Percentiles rank a stretch among this genome's conserved stretches.
phyloP scores from a whole-genome alignment of 2,329 filamentous ascomycete species.

The Zarea fungicola region DNA sequence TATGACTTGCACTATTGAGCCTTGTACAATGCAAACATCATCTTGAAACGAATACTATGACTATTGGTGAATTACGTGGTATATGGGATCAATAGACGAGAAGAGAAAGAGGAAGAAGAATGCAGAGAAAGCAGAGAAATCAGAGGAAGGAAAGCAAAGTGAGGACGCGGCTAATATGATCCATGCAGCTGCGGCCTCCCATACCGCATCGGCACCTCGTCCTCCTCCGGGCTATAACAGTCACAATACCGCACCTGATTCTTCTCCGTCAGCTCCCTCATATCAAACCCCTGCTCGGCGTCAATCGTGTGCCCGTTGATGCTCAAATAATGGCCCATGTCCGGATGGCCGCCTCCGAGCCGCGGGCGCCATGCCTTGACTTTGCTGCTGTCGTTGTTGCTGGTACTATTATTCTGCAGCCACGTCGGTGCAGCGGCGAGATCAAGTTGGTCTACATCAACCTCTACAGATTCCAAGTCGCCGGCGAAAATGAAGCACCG shows the following conservation, averaged over 20 bases:
- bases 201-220: not conserved
- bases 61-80: no score
- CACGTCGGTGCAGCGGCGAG: no score
- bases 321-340: conserved; percentile 3
- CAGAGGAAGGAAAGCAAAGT: no score
- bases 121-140: no score
- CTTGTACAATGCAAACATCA: not conserved
- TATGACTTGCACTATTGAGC: not conserved
- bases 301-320: conserved; percentile 1
- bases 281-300: not conserved
- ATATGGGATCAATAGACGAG: no score
- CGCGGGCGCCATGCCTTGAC: no score
- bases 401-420: no score
- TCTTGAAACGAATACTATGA: no score
- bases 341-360: not conserved
- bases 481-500: conserved; percentile 6
- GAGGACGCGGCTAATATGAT: no score
- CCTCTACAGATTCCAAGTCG: not conserved
- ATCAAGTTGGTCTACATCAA: not conserved
- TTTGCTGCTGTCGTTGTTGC: no score
- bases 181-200: not conserved
- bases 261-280: conserved; percentile 1
- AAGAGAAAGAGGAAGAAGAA: no score
- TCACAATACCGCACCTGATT: not conserved
- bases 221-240: conserved; percentile 4